A percentile compares a stretch with the other conserved stretches of the same genome.
Evolutionary conservation across 2,329 filamentous ascomycete species (phyloP).

Genomic region (Lasiodiplodia hormozganensis): DNA sequence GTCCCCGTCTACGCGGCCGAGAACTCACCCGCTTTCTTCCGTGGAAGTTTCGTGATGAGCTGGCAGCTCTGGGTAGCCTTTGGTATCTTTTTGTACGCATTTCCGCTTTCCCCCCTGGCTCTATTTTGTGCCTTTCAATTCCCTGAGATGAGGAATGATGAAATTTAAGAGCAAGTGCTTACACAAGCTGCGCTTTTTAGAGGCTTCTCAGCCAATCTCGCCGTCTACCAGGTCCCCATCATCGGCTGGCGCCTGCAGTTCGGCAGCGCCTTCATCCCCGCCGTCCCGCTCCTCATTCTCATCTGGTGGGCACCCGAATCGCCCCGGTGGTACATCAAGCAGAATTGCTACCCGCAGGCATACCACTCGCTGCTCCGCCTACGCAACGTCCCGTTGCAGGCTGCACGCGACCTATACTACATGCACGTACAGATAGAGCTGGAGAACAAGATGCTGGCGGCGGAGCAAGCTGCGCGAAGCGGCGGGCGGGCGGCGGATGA

Average conservation of each 20-base stretch:
- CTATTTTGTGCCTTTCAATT: slow-evolving; percentile 41
- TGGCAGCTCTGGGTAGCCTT: slow-evolving; percentile 66
- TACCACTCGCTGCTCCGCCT: slow-evolving; percentile 58
- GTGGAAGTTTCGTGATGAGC: slow-evolving; percentile 80
- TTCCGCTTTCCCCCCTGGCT: not conserved
- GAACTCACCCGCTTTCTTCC: slow-evolving; percentile 71
- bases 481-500: not conserved
- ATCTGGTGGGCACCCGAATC: slow-evolving; percentile 38
- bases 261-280: slow-evolving; percentile 38
- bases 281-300: slow-evolving; percentile 37
- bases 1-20: slow-evolving; percentile 81
- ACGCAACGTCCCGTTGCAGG: slow-evolving; percentile 58
- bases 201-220: slow-evolving; percentile 36
- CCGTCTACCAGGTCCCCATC: slow-evolving; percentile 36
- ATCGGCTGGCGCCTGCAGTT: slow-evolving; percentile 40
- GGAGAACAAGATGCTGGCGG: slow-evolving; percentile 43
- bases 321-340: slow-evolving; percentile 38
- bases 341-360: slow-evolving; percentile 34
- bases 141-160: not conserved
- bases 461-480: slow-evolving; percentile 38
- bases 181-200: slow-evolving; percentile 30
- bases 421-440: slow-evolving; percentile 41
- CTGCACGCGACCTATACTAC: slow-evolving; percentile 62
- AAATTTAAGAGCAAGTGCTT: not conserved
- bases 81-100: slow-evolving; percentile 24